Percentiles rank a stretch among this genome's conserved stretches.
Conservation (phyloP, 2,329 filamentous ascomycete genomes). For the Eurotiales sp. region DNA sequence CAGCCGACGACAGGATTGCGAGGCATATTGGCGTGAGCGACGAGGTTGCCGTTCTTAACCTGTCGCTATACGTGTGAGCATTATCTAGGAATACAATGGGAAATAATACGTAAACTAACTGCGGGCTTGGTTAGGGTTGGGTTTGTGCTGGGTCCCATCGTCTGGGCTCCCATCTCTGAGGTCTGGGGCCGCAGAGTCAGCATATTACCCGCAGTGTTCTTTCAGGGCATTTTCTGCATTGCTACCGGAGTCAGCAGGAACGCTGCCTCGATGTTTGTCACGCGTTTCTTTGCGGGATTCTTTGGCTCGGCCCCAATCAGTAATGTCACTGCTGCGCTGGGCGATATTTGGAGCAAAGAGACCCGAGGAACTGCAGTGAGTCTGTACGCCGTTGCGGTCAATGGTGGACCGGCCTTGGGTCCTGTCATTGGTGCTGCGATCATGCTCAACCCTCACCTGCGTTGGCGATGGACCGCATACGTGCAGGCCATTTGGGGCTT, state of each 20-base stretch:
- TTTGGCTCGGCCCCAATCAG: slow-evolving; percentile 44
- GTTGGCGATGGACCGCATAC: slow-evolving; percentile 57
- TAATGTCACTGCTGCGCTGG: slow-evolving; percentile 43
- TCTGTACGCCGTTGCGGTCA: slow-evolving; percentile 10
- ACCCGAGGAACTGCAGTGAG: slow-evolving; percentile 26
- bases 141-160: slow-evolving; percentile 2
- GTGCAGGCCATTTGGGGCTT: slow-evolving; percentile 49
- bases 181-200: slow-evolving; percentile 41
- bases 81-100: neutral
- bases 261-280: slow-evolving; percentile 36
- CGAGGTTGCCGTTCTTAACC: slow-evolving; percentile 8
- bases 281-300: slow-evolving; percentile 44
- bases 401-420: slow-evolving; percentile 37
- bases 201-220: slow-evolving; percentile 42
- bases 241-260: slow-evolving; percentile 40
- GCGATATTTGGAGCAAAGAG: slow-evolving; percentile 40
- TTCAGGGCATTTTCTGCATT: slow-evolving; percentile 45
- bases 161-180: neutral
- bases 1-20: slow-evolving; percentile 43
- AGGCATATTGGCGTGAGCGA: slow-evolving; percentile 31
- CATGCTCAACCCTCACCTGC: slow-evolving; percentile 34
- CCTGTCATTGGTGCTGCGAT: slow-evolving; percentile 52
- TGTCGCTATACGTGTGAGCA: slow-evolving; percentile 13
- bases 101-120: neutral
- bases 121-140: neutral